phyloP scores from a whole-genome alignment of 495 filamentous ascomycete genomes.

The Podospora comata region DNA sequence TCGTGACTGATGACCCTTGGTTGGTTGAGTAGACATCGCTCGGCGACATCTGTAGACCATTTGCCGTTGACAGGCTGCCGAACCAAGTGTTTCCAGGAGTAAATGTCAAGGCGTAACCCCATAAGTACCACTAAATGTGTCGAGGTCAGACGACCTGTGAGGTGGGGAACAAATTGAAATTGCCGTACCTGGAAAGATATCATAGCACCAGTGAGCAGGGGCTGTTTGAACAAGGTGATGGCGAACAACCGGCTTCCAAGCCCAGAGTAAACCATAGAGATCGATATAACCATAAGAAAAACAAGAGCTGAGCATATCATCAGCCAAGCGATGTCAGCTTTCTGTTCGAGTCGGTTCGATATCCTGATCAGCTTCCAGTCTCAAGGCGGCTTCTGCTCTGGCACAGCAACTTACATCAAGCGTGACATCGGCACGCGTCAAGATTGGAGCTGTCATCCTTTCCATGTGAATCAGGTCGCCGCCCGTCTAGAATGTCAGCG shows the following conservation, averaged over 20 bases:
- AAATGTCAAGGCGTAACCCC: not conserved
- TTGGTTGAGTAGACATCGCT: not conserved
- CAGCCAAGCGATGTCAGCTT: not conserved
- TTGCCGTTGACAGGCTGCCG: not conserved
- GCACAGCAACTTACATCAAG: not conserved
- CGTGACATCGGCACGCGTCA: not conserved
- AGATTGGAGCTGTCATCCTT: no score
- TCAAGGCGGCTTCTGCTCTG: no score
- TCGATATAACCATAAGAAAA: not conserved
- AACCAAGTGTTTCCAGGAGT: constrained; percentile 1
- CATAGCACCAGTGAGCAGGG: not conserved
- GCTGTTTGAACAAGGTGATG: constrained; percentile 1
- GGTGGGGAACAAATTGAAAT: no score
- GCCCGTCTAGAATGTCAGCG: no score
- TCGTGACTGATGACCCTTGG: not conserved
- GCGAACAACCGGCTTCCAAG: not conserved
- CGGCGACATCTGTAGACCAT: not conserved
- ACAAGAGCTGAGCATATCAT: not conserved
- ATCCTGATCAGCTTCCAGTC: no score
- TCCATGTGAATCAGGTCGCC: no score
- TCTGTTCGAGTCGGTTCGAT: not conserved
- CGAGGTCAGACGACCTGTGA: no score
- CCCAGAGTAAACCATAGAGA: not conserved
- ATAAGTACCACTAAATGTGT: not conserved
- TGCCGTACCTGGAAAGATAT: not conserved